Percentiles rank a stretch among this genome's conserved stretches.
phyloP scores from a whole-genome alignment of 345 rosid genomes.

The Arabis hirsuta region DNA sequence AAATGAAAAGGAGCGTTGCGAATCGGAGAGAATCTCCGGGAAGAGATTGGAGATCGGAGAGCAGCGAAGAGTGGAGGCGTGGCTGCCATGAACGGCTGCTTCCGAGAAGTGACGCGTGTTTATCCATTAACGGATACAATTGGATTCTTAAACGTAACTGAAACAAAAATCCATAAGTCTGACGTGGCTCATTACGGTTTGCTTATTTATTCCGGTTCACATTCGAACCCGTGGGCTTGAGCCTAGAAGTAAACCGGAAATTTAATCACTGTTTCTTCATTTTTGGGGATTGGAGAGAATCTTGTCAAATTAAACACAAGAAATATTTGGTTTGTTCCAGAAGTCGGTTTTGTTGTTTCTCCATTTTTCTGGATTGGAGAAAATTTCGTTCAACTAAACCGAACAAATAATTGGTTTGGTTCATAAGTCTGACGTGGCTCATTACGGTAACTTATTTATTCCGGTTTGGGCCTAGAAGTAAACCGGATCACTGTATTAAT shows the following conservation, averaged over 20 bases:
- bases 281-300: too few species aligned
- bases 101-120: constrained; percentile 37
- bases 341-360: too few species aligned
- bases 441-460: constrained; percentile 2
- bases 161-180: constrained; percentile 7
- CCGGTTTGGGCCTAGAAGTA: neutral
- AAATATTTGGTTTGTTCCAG: too few species aligned
- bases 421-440: constrained; percentile 37
- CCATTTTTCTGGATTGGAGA: too few species aligned
- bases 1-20: neutral
- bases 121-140: constrained; percentile 34
- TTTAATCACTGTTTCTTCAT: too few species aligned
- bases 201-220: constrained; percentile 11
- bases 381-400: too few species aligned
- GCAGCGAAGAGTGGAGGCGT: constrained; percentile 26
- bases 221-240: neutral
- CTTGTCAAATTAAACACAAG: too few species aligned
- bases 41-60: constrained; percentile 27
- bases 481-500: neutral
- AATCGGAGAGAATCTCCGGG: constrained; percentile 35
- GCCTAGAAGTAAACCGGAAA: too few species aligned
- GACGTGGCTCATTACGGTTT: constrained; percentile 35
- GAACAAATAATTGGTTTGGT: too few species aligned
- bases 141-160: neutral
- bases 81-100: constrained; percentile 46